Evolutionary conservation across 495 filamentous ascomycete species (phyloP), one percentile per base, ranked within the genome.

Genomic region (Usnea hakonensis): DNA sequence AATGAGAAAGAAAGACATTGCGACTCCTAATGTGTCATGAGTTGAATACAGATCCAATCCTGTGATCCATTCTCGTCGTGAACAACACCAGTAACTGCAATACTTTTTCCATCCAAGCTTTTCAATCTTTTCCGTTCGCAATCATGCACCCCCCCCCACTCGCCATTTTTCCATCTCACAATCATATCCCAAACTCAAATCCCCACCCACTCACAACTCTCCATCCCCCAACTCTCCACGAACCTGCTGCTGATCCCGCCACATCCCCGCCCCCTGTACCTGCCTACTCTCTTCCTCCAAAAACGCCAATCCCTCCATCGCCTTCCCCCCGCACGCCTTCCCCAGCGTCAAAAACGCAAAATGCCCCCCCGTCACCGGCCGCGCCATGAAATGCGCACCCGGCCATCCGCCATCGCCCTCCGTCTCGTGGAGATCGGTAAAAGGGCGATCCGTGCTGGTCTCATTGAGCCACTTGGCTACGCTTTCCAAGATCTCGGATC

Each of bases 391-490:
- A 52, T 78, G 77, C 60, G 85, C 78, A 0, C 85, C 85, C 13
- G 84, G 85, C 67, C 83, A 91, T 2, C 81, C 84, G 5, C 87
- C 87, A 28, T 79, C 74, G 7, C 81, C 83, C 66, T 91, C 87
- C 0, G 90, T 93, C 32, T 92, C 82, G 71, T 95, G 91, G 43
- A 95, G 78, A 70, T 97, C 92, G 2, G 90, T 91, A 36, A 95
- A 81, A 0, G 92, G 90, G 0, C 80, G 81, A 70, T 93, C 85
- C 14, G 86, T 91, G 43, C 75, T 77, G 0, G 92, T 96, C 72
- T 95, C 87, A 63, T 93, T 92, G 63, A 96, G 81, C 91, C 91
- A 97, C 56, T 74, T 78, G 1, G 89, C 90, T 55, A 95, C 83
- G 37, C 83, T 82, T n/a, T 85, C 78, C 40, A 96, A 75, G 62